These are phyloP conservation scores for Pisolithus microcarpus DNA, from an alignment of 768 basidiomycete genomes.

Conservation along the genomic window DNA sequence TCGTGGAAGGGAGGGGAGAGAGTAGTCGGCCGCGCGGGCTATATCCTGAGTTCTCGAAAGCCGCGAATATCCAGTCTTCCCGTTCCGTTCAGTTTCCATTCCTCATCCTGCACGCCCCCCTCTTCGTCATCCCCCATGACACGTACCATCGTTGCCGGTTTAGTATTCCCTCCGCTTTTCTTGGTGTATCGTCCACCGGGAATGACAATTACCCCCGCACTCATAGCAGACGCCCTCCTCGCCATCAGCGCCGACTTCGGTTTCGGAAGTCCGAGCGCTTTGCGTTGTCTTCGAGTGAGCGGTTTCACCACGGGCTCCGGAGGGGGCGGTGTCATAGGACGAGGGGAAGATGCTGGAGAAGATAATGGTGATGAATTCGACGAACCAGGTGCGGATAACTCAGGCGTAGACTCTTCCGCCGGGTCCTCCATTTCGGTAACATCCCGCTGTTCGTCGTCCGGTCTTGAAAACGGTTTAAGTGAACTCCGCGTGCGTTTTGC, in stretches of 20 bases:
- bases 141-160: conserved; percentile 1
- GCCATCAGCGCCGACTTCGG: conserved; percentile 29
- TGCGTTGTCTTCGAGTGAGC: conserved; percentile 62
- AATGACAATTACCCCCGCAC: conserved; percentile 53
- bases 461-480: conserved; percentile 9
- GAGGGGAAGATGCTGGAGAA: conserved; percentile 29
- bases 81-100: conserved; percentile 63
- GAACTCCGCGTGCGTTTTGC: conserved; percentile 31
- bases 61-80: conserved; percentile 71
- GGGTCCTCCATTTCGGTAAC: conserved; percentile 25
- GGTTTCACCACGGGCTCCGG: conserved; percentile 29
- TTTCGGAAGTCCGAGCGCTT: conserved; percentile 62
- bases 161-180: conserved; percentile 13
- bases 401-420: conserved; percentile 31
- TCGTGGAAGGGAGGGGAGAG: neutral
- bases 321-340: conserved; percentile 29
- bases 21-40: conserved; percentile 5
- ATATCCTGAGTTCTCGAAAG: conserved; percentile 72
- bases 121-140: conserved; percentile 27
- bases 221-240: conserved; percentile 10
- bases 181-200: conserved; percentile 50
- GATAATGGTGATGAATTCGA: conserved; percentile 26
- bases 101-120: conserved; percentile 27
- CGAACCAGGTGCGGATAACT: conserved; percentile 34
- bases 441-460: conserved; percentile 6